These are phyloP conservation scores for Ceratobasidium sp. DNA, from an alignment of 1,284 basidiomycete species.

Conservation along the genomic window DNA sequence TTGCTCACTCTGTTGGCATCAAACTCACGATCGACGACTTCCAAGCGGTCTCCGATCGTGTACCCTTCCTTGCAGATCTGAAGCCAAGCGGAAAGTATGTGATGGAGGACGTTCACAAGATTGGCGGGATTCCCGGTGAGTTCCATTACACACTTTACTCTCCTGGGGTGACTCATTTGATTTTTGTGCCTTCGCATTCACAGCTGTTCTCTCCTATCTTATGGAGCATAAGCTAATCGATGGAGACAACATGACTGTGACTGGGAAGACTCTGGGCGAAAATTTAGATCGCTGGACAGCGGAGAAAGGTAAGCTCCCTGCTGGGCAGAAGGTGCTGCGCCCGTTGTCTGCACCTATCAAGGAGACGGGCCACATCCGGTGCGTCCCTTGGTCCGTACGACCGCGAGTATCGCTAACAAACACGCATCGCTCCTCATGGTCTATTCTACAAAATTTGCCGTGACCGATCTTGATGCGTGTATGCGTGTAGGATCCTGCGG, in stretches of 20 bases:
- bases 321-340: conserved; percentile 81
- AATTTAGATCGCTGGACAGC: conserved; percentile 87
- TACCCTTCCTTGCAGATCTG: conserved; percentile 88
- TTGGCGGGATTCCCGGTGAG: conserved; percentile 88
- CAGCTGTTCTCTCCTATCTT: conserved; percentile 85
- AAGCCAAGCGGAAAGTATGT: conserved; percentile 92
- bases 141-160: conserved; percentile 45
- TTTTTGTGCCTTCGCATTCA: conserved; percentile 27
- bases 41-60: conserved; percentile 83
- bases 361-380: conserved; percentile 86
- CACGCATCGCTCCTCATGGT: conserved; percentile 28
- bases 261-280: conserved; percentile 86
- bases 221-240: conserved; percentile 85
- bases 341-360: conserved; percentile 90
- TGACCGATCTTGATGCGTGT: conserved; percentile 26
- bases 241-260: conserved; percentile 87
- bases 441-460: conserved; percentile 21
- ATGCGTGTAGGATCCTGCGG: conserved; percentile 68
- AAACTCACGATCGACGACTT: conserved; percentile 86
- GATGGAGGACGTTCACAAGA: conserved; percentile 89
- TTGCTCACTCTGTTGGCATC: conserved; percentile 89
- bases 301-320: conserved; percentile 76
- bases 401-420: not conserved
- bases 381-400: conserved; percentile 48
- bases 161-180: conserved; percentile 27